Percentiles rank a stretch among this genome's conserved stretches.
phyloP scores from a whole-genome alignment of 192 early-diverging fungal genomes.

The Coemansia nantahalensis region DNA sequence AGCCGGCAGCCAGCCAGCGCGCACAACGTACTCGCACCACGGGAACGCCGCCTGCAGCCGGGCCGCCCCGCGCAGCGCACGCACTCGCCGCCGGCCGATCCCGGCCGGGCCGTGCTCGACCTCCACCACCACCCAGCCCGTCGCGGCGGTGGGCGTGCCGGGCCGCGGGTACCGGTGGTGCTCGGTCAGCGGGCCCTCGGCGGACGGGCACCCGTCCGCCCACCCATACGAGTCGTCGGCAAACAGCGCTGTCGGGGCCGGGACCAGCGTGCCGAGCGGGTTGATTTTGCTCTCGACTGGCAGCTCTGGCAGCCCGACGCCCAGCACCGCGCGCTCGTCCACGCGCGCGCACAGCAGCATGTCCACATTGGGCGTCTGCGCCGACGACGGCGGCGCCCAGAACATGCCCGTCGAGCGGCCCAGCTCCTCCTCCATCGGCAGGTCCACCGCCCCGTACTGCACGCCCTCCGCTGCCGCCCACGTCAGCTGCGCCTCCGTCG shows the following conservation, averaged over 20 bases:
- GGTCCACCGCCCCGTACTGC: constrained; percentile 19
- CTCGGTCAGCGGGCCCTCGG: background rate
- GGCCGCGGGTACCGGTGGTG: constrained; percentile 15
- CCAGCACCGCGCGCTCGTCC: constrained; percentile 9
- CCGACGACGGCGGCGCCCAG: constrained; percentile 1
- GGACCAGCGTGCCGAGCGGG: constrained; percentile 5
- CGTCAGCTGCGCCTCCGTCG: constrained; percentile 7
- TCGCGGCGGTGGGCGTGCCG: constrained; percentile 7
- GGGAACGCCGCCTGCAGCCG: constrained; percentile 7
- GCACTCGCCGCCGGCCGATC: constrained; percentile 4
- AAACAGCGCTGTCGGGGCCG: constrained; percentile 1
- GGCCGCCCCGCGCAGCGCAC: background rate
- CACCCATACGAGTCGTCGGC: constrained; percentile 6
- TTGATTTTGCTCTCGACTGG: constrained; percentile 6
- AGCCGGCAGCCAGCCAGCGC: constrained; percentile 12
- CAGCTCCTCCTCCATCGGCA: constrained; percentile 21
- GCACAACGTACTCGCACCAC: constrained; percentile 20
- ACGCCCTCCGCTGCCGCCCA: constrained; percentile 1
- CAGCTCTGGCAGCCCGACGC: constrained; percentile 9
- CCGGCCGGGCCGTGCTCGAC: background rate
- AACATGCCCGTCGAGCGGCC: constrained; percentile 10
- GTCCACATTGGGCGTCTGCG: background rate
- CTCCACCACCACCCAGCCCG: constrained; percentile 12
- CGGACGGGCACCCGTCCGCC: constrained; percentile 1
- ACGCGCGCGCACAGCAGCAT: constrained; percentile 17